Evolutionary conservation across 306 rosid genomes (phyloP).

Genomic region (Lagenaria siceraria): DNA sequence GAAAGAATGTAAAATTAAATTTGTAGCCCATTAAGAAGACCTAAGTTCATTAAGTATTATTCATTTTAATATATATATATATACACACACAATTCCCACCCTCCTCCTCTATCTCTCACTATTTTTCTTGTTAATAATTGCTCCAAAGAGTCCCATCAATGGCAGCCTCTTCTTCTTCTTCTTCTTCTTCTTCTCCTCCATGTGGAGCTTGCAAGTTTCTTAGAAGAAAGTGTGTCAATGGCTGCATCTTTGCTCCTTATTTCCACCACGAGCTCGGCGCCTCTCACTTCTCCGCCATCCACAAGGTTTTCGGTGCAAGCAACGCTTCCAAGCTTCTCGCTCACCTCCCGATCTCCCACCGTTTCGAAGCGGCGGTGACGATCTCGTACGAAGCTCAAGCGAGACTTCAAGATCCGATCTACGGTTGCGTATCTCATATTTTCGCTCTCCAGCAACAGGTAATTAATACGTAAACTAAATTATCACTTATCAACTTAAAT

Average conservation of each 20-base stretch:
- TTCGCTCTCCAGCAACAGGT: constrained; percentile 98
- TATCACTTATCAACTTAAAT: not conserved
- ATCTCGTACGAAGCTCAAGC: constrained; percentile 98
- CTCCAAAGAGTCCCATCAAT: constrained; percentile 1
- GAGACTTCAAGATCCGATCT: constrained; percentile 82
- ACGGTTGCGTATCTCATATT: constrained; percentile 94
- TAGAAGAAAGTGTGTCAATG: constrained; percentile 82
- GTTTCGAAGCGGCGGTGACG: constrained; percentile 66
- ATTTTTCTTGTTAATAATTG: constrained; percentile 14
- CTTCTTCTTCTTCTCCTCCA: constrained; percentile 33
- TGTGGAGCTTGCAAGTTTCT: constrained; percentile 99
- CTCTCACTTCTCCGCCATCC: constrained; percentile 83
- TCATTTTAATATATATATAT: constrained; percentile 27
- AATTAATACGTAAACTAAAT: not conserved
- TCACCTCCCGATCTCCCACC: constrained; percentile 59
- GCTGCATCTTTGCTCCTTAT: constrained; percentile 93
- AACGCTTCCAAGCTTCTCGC: constrained; percentile 87
- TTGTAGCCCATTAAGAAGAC: constrained; percentile 82
- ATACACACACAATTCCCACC: constrained; percentile 21
- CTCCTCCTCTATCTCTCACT: constrained; percentile 36
- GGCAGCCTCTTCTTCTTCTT: constrained; percentile 59
- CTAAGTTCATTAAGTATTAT: constrained; percentile 37
- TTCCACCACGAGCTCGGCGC: constrained; percentile 90
- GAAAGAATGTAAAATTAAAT: not conserved
- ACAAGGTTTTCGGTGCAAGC: constrained; percentile 94